Conservation (phyloP, 2,329 filamentous ascomycete species). For the Raffaelea ambrosiae region DNA sequence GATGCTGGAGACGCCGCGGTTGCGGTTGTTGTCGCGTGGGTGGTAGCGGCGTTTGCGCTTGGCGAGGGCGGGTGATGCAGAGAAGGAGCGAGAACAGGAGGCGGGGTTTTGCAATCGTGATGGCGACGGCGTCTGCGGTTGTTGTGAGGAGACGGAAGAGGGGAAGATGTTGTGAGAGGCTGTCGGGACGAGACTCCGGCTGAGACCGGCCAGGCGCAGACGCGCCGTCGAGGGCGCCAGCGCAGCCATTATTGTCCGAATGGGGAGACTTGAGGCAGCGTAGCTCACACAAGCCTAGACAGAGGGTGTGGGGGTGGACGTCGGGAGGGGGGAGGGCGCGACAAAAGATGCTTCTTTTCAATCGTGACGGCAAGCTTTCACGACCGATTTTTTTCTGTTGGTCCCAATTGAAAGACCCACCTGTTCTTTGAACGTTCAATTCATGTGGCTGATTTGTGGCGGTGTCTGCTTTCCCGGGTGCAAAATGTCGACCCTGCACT, state of each 20-base stretch:
- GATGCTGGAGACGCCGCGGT: slow-evolving; percentile 74
- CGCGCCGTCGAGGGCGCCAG: slow-evolving; percentile 6
- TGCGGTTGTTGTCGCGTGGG: slow-evolving; percentile 66
- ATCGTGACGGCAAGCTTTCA: background rate
- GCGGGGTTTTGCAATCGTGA: background rate
- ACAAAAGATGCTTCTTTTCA: background rate
- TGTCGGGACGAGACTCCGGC: background rate
- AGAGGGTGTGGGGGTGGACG: background rate
- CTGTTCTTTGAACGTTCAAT: no score
- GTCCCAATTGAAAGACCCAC: background rate
- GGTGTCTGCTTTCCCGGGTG: background rate
- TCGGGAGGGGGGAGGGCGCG: background rate
- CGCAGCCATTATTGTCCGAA: slow-evolving; percentile 4
- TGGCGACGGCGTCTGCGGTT: background rate
- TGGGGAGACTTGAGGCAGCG: background rate
- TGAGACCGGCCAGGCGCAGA: background rate
- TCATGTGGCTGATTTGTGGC: background rate
- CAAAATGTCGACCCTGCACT: background rate
- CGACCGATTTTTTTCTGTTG: background rate
- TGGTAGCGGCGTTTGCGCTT: slow-evolving; percentile 33
- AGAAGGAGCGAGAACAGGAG: slow-evolving; percentile 28
- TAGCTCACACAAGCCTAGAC: no score
- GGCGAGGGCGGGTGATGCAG: slow-evolving; percentile 43
- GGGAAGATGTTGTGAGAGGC: background rate
- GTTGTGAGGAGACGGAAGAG: background rate